Evolutionary conservation across 2,329 filamentous ascomycete species (phyloP), one percentile per base, ranked within the genome.

Genomic region (Chrysoporthe cubensis): DNA sequence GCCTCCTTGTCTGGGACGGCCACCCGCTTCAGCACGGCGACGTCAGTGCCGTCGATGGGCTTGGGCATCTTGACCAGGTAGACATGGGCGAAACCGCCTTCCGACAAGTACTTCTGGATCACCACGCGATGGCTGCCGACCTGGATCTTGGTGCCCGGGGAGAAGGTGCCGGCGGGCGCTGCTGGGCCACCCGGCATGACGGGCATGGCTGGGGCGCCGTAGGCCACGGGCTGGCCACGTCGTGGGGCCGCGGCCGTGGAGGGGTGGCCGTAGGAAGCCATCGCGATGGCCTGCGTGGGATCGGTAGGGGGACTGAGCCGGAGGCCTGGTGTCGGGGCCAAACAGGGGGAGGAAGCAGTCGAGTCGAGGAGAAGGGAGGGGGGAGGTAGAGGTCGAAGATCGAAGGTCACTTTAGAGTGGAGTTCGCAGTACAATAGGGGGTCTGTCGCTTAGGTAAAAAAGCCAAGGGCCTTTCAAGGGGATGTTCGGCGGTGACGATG

Each of bases 71-170:
- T 93, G 77, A 98, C 96, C 62, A 98, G 90, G 81, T 99, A 99
- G 75, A 99, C 96, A 80, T 99, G 96, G 74, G 96, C 96, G 77
- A 99, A 99, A 52, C 96, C 96, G 73, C 96, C 96, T 82, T 99
- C 96, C 71, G 96, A 98, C 61, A 99, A 90, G 80, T 99, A 99
- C 79, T 95, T 96, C 77, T 97, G 94, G 73, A 99, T 96, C 63
- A 96, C 87, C 69, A 98, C 94, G 72, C 94, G 90, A 79, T 99
- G 96, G 77, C 87, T 88, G 77, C 96, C 96, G 66, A 97, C 93
- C 78, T 97, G 94, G 75, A 99, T 96, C 84, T 98, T 97, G 71
- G 96, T 99, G 56, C 95, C 95, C 7, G 96, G 90, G 64, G 91
- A 83, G 78, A 99, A 98, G 69, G 95, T 98, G 73, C 96, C 96